Conservation (phyloP, 495 filamentous ascomycete genomes). For the Daldinia childiae region DNA sequence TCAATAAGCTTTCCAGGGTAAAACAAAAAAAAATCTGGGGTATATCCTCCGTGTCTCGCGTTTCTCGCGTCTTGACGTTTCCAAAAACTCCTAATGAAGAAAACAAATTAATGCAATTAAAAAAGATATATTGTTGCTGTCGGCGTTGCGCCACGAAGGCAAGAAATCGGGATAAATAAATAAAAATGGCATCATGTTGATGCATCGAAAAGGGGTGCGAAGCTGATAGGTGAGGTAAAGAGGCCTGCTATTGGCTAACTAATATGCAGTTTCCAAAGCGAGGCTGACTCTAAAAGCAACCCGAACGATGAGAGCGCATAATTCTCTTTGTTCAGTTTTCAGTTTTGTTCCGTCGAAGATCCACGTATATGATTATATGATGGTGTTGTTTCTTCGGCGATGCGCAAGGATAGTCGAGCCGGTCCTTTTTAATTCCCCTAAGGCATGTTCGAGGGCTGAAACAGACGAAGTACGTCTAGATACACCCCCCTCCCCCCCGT, state of each 20-base stretch:
- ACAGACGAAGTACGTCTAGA: conserved; percentile 23
- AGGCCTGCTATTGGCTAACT: background rate
- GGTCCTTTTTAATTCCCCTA: conserved; percentile 21
- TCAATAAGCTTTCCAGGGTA: background rate
- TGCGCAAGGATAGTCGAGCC: conserved; percentile 36
- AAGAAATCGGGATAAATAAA: conserved; percentile 12
- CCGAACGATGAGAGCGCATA: conserved; percentile 13
- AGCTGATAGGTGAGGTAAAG: background rate
- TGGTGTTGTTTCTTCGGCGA: conserved; percentile 11
- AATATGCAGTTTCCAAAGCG: background rate
- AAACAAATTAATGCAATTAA: conserved; percentile 29
- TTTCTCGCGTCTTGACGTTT: conserved; percentile 34
- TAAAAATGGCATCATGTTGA: conserved; percentile 10
- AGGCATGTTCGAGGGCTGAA: conserved; percentile 22
- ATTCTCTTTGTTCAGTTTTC: conserved; percentile 5
- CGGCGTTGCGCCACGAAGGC: conserved; percentile 16
- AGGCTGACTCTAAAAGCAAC: background rate
- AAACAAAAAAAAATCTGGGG: conserved; percentile 29
- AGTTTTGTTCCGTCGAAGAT: conserved; percentile 21
- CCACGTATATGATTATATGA: background rate
- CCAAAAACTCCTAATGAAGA: conserved; percentile 32
- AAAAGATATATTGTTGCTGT: conserved; percentile 33
- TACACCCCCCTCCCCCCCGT: background rate
- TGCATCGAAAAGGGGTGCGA: conserved; percentile 8
- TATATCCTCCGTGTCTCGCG: conserved; percentile 44